These are phyloP conservation scores for Kodamaea anthophila DNA, from an alignment of 1,139 yeast genomes.

Conservation along the genomic window DNA sequence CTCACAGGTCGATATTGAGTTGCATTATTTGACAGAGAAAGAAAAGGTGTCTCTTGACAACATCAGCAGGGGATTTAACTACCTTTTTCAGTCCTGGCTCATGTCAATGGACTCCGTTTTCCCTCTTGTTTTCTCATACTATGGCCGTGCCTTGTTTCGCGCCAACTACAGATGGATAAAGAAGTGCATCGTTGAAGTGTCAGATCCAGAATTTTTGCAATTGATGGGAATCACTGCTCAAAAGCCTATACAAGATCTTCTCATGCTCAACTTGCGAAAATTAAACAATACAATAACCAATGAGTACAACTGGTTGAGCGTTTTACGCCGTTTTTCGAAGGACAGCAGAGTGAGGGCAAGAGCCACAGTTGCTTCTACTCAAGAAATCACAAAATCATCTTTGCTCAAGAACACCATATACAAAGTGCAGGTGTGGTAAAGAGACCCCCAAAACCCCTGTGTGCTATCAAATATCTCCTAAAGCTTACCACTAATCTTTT, in stretches of 20 bases:
- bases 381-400: too few species aligned
- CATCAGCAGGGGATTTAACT: conserved; percentile 18
- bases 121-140: conserved; percentile 34
- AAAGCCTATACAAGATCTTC: conserved; percentile 3
- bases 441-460: too few species aligned
- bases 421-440: too few species aligned
- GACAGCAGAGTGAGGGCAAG: conserved; percentile 1
- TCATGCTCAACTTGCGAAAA: conserved; percentile 9
- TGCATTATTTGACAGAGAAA: not conserved
- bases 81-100: conserved; percentile 24
- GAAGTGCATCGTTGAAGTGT: conserved; percentile 9
- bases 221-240: conserved; percentile 2
- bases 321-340: conserved; percentile 7
- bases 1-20: not conserved
- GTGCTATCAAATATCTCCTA: too few species aligned
- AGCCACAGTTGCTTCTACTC: too few species aligned
- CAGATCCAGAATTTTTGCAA: conserved; percentile 6
- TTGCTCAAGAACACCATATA: too few species aligned
- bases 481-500: too few species aligned
- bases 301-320: conserved; percentile 9
- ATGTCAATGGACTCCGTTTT: conserved; percentile 23
- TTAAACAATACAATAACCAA: conserved; percentile 8
- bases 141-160: conserved; percentile 25
- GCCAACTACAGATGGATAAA: conserved; percentile 19
- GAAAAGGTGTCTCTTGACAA: conserved; percentile 2